A percentile compares a stretch with the other conserved stretches of the same genome.
Evolutionary conservation across 495 filamentous ascomycete species (phyloP).

Genomic region (Massariosphaeria phaeospora): DNA sequence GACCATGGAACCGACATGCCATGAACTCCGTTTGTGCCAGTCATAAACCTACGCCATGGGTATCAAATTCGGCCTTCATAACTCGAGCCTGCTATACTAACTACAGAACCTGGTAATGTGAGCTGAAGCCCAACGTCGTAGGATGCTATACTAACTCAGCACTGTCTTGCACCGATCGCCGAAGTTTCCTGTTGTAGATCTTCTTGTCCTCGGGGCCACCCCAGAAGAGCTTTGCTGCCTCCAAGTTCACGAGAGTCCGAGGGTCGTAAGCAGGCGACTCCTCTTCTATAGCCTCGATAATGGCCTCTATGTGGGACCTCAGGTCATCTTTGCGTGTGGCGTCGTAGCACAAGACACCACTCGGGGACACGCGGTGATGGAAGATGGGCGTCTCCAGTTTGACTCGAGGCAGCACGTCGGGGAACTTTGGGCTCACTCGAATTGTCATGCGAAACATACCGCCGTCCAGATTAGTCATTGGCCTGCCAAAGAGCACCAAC

Average conservation of each 20-base stretch:
- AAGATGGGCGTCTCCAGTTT: constrained; percentile 76
- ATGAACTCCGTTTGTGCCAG: no score
- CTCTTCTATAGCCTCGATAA: constrained; percentile 79
- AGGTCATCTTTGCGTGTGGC: constrained; percentile 69
- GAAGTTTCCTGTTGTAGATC: constrained; percentile 74
- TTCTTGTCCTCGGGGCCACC: constrained; percentile 71
- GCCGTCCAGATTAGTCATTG: constrained; percentile 90
- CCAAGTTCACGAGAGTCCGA: constrained; percentile 77
- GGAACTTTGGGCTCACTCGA: constrained; percentile 80
- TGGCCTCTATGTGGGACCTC: constrained; percentile 76
- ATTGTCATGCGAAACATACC: constrained; percentile 79
- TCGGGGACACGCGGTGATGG: constrained; percentile 77
- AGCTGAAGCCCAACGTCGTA: no score
- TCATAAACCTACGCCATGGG: no score
- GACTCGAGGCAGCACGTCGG: constrained; percentile 83
- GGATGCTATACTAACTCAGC: constrained; percentile 52
- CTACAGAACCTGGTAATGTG: no score
- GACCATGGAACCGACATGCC: no score
- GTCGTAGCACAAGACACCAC: constrained; percentile 81
- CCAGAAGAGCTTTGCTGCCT: constrained; percentile 86
- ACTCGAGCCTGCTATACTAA: no score
- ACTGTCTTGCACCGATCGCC: constrained; percentile 54
- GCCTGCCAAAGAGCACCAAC: constrained; percentile 79
- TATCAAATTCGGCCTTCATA: no score
- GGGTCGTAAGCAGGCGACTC: constrained; percentile 86